Evolutionary conservation across 2,329 filamentous ascomycete species (phyloP), one percentile per base, ranked within the genome.

Genomic region (Colletotrichum abscissum): DNA sequence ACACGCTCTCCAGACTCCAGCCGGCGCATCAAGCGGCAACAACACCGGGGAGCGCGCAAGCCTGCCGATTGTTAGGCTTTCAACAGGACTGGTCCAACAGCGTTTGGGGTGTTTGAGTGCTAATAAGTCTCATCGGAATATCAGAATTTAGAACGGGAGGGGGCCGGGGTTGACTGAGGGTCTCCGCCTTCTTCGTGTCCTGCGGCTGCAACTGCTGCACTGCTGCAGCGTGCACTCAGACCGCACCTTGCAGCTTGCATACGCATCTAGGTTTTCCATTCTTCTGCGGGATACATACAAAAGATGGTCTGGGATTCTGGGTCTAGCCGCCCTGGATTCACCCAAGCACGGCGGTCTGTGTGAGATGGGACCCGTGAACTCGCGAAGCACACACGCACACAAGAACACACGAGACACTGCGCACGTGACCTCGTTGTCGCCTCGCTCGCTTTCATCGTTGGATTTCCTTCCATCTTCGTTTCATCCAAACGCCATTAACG

Each of bases 171-270:
- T 35, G 28, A 12, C 30, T 26, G n/a, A 52, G 28, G 42, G 57
- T 60, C 57, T 63, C 57, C 9, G 9, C 35, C n/a, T 33, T 55
- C 38, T 24, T 68, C 57, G 22, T 49, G 64, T 59, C 63, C 42
- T 72, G 64, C 69, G 49, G 64, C 68, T 60, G 64, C 54, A 68
- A 54, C 35, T 54, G 52, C 58, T 49, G 69, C 58, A 28, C 49
- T 54, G 52, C 58, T 49, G 65, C 58, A 28, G 64, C 35, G 22
- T 49, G 57, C 52, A 57, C 49, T 42, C 49, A 33, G 69, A 57
- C 69, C 49, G 57, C 64, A 56, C 65, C 64, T 52, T 38, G 42
- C 42, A 49, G 38, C 16, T 42, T 58, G 63, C 68, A 68, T 46
- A 26, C 42, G 55, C 63, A 58, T 42, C 22, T 60, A 42, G 35